These are phyloP conservation scores for Salisapilia sapeloensis DNA, from an alignment of 352 stramenopile species.

Conservation along the genomic window DNA sequence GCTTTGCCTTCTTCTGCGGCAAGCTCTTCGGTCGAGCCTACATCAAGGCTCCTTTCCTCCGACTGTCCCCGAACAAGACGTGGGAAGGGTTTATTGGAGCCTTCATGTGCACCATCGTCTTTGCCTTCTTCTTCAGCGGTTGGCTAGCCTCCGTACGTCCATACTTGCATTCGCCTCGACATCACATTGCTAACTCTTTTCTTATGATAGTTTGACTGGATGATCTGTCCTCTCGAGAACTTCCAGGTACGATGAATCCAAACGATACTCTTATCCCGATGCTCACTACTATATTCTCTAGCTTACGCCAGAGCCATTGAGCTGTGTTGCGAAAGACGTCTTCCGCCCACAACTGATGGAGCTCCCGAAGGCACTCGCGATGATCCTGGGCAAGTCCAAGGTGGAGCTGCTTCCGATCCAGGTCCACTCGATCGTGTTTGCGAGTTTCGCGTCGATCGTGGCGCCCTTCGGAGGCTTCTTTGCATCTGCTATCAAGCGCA, in stretches of 20 bases:
- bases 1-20: conserved; percentile 89
- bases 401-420: conserved; percentile 79
- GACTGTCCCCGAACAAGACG: conserved; percentile 98
- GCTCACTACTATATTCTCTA: conserved; percentile 11
- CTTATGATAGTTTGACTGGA: conserved; percentile 68
- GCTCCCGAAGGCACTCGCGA: conserved; percentile 58
- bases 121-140: conserved; percentile 84
- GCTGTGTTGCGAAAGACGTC: conserved; percentile 38
- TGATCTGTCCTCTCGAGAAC: conserved; percentile 85
- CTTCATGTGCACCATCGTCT: conserved; percentile 91
- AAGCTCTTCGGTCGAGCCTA: conserved; percentile 82
- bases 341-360: conserved; percentile 44
- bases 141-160: conserved; percentile 64
- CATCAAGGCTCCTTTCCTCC: conserved; percentile 82
- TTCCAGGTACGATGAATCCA: conserved; percentile 19
- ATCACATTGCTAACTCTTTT: background rate
- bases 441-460: conserved; percentile 94
- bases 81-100: conserved; percentile 98
- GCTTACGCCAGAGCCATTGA: conserved; percentile 47
- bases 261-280: background rate
- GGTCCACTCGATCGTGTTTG: conserved; percentile 94
- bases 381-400: conserved; percentile 51
- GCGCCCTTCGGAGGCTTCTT: conserved; percentile 99
- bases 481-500: conserved; percentile 97
- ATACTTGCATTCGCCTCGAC: background rate